A percentile compares a stretch with the other conserved stretches of the same genome.
Conservation (phyloP, 768 basidiomycete species). For the Collybia nuda region DNA sequence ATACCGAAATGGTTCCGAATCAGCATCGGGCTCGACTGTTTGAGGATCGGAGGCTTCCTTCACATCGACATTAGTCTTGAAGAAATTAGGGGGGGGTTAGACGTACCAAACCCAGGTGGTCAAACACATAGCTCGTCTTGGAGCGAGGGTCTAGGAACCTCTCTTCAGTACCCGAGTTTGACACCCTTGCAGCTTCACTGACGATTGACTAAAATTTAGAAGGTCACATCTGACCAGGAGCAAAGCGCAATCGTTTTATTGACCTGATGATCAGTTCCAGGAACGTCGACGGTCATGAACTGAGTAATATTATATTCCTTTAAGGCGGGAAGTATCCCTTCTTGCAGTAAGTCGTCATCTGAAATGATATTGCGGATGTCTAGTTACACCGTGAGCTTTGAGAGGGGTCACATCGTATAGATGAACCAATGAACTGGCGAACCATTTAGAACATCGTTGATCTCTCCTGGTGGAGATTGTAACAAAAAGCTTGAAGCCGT, state of each 20-base stretch:
- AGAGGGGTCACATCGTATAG: slow-evolving; percentile 5
- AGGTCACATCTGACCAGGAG: background rate
- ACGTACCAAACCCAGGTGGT: slow-evolving; percentile 81
- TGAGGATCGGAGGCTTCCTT: slow-evolving; percentile 81
- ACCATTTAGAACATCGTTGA: slow-evolving; percentile 96
- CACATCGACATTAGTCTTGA: slow-evolving; percentile 8
- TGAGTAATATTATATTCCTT: slow-evolving; percentile 86
- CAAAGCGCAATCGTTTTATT: slow-evolving; percentile 16
- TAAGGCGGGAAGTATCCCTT: slow-evolving; percentile 75
- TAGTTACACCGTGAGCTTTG: slow-evolving; percentile 28
- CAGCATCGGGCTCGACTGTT: slow-evolving; percentile 57
- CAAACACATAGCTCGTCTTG: slow-evolving; percentile 76
- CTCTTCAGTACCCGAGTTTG: slow-evolving; percentile 44
- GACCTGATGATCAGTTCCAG: slow-evolving; percentile 75
- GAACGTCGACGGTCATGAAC: slow-evolving; percentile 85
- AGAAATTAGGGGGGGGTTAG: background rate
- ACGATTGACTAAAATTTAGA: slow-evolving; percentile 65
- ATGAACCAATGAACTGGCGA: slow-evolving; percentile 16
- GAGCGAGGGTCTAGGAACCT: slow-evolving; percentile 85
- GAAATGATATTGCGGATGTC: slow-evolving; percentile 90
- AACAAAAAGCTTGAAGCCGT: slow-evolving; percentile 78
- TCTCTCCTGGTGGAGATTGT: slow-evolving; percentile 93
- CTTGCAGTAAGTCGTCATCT: slow-evolving; percentile 82
- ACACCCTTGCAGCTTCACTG: slow-evolving; percentile 65
- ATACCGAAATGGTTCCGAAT: slow-evolving; percentile 78